Evolutionary conservation across 1,284 basidiomycete species (phyloP).

Genomic region (Marasmius fiardii): DNA sequence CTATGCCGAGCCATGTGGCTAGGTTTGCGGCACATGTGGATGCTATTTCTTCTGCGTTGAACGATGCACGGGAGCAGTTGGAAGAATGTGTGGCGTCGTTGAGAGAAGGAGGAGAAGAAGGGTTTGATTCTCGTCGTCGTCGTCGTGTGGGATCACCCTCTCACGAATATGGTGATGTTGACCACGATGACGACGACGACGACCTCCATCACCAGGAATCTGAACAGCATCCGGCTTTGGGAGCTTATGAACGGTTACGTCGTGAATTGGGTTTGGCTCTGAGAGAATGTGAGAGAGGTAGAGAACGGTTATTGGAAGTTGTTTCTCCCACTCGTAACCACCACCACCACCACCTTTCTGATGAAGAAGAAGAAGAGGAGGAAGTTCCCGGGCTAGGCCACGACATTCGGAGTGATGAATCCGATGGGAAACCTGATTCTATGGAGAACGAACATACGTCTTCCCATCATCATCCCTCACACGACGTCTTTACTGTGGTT

Average conservation of each 20-base stretch:
- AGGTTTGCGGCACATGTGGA: slow-evolving; percentile 71
- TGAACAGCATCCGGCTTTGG: slow-evolving; percentile 45
- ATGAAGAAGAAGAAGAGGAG: slow-evolving; percentile 36
- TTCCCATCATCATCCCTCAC: not conserved
- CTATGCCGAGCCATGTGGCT: slow-evolving; percentile 60
- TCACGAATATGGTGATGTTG: too few species aligned
- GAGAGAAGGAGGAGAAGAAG: slow-evolving; percentile 27
- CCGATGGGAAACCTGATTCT: slow-evolving; percentile 43
- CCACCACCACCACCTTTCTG: too few species aligned
- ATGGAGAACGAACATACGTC: slow-evolving; percentile 12
- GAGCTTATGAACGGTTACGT: slow-evolving; percentile 19
- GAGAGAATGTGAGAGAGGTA: slow-evolving; percentile 68
- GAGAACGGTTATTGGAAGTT: slow-evolving; percentile 57
- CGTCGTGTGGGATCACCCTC: slow-evolving; percentile 3
- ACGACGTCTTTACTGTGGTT: slow-evolving; percentile 21
- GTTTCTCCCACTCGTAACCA: slow-evolving; percentile 40
- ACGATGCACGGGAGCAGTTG: slow-evolving; percentile 64
- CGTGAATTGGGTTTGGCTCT: slow-evolving; percentile 13
- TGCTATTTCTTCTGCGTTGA: slow-evolving; percentile 58
- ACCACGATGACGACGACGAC: too few species aligned
- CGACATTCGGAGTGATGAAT: slow-evolving; percentile 49
- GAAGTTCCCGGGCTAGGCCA: slow-evolving; percentile 48
- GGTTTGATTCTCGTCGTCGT: not conserved
- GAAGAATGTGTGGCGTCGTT: slow-evolving; percentile 55
- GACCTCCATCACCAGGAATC: slow-evolving; percentile 14